A percentile compares a stretch with the other conserved stretches of the same genome.
phyloP scores from a whole-genome alignment of 345 rosid species.

The Geranium rotundifolium region DNA sequence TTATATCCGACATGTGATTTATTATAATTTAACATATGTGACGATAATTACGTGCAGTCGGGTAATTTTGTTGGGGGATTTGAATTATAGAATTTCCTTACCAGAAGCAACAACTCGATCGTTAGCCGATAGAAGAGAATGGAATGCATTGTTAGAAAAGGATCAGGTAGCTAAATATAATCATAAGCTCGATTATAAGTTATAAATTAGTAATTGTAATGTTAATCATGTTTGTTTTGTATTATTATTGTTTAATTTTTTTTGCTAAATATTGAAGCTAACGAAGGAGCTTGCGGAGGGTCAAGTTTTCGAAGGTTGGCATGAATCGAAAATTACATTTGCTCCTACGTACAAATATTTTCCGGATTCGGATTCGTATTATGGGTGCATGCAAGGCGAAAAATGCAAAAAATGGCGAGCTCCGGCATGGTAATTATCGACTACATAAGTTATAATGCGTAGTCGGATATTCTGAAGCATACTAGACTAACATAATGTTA shows the following conservation, averaged over 20 bases:
- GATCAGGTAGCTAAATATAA: slow-evolving; percentile 45
- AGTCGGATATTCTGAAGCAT: too few species aligned
- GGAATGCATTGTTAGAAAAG: slow-evolving; percentile 43
- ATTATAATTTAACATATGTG: too few species aligned
- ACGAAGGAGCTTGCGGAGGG: slow-evolving; percentile 48
- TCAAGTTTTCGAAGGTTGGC: slow-evolving; percentile 50
- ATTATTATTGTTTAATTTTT: background rate
- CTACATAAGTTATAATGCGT: too few species aligned
- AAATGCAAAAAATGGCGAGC: slow-evolving; percentile 54
- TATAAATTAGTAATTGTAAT: too few species aligned
- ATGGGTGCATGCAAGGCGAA: slow-evolving; percentile 35
- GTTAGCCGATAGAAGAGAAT: slow-evolving; percentile 46
- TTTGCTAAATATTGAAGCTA: slow-evolving; percentile 28
- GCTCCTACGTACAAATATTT: slow-evolving; percentile 75
- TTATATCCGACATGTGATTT: too few species aligned
- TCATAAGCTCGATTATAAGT: too few species aligned
- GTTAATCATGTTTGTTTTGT: too few species aligned
- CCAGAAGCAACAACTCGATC: slow-evolving; percentile 45
- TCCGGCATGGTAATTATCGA: slow-evolving; percentile 46
- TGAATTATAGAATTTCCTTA: slow-evolving; percentile 67
- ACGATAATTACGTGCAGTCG: slow-evolving; percentile 27
- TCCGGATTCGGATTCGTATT: slow-evolving; percentile 49
- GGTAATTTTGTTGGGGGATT: slow-evolving; percentile 62
- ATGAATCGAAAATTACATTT: slow-evolving; percentile 50
- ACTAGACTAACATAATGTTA: too few species aligned